A percentile compares a stretch with the other conserved stretches of the same genome.
These are phyloP conservation scores for Castanea crenata DNA, from an alignment of 306 rosid species.

Conservation along the genomic window DNA sequence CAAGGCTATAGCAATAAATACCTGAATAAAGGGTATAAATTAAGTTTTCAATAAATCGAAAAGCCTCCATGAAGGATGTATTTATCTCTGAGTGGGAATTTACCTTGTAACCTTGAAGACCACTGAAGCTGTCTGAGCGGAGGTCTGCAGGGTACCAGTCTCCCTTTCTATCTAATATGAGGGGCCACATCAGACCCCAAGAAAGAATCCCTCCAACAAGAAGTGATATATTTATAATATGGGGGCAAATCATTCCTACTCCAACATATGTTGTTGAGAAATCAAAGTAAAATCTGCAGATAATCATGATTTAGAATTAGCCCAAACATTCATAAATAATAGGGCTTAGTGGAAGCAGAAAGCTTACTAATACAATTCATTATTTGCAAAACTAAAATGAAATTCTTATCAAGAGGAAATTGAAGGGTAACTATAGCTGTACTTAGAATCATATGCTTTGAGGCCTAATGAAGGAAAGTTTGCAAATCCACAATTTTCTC, in stretches of 20 bases:
- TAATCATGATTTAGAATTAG: not conserved
- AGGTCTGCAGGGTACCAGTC: constrained; percentile 9
- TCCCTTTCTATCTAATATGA: constrained; percentile 1
- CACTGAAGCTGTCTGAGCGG: not conserved
- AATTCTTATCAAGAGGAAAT: not conserved
- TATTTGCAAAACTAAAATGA: not conserved
- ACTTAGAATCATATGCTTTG: not conserved
- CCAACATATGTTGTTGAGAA: constrained; percentile 14
- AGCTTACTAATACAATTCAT: not conserved
- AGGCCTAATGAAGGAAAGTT: constrained; percentile 3
- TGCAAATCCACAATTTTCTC: not conserved
- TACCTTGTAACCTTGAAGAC: constrained; percentile 17
- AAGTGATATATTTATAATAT: constrained; percentile 5
- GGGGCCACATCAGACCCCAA: constrained; percentile 22
- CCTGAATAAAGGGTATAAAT: not conserved
- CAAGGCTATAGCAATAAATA: constrained; percentile 10
- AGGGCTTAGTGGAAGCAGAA: not conserved
- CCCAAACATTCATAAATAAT: not conserved
- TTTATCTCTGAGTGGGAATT: not conserved
- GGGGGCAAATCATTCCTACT: constrained; percentile 20
- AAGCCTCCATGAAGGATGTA: not conserved
- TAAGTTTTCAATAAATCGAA: not conserved
- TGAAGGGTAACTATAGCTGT: not conserved
- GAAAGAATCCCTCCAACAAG: constrained; percentile 18
- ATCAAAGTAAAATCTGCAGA: constrained; percentile 11